These are phyloP conservation scores for Claviceps digitariae DNA, from an alignment of 2,329 filamentous ascomycete genomes.

Conservation along the genomic window DNA sequence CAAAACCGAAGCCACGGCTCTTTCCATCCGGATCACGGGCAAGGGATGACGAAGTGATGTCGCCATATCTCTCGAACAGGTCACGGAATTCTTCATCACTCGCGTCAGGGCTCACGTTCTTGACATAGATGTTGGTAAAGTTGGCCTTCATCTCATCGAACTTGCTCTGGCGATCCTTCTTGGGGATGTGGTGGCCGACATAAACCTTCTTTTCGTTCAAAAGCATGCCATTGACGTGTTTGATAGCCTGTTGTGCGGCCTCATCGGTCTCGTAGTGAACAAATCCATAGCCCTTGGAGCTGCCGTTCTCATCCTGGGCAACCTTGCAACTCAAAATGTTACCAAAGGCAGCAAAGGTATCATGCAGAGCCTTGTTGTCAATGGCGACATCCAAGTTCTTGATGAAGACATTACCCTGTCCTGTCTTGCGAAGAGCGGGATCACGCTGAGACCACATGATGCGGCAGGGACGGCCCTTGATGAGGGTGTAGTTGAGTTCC, in stretches of 20 bases:
- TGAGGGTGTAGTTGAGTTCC: constrained; percentile 98
- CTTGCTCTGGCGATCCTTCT: constrained; percentile 99
- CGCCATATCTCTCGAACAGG: constrained; percentile 82
- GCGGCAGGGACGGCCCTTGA: constrained; percentile 97
- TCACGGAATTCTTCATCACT: constrained; percentile 90
- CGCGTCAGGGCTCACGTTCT: constrained; percentile 80
- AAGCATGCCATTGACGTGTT: constrained; percentile 99
- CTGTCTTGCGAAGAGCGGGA: constrained; percentile 96
- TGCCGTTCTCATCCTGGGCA: constrained; percentile 89
- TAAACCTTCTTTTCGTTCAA: constrained; percentile 99
- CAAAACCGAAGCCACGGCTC: constrained; percentile 90
- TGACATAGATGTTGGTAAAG: constrained; percentile 99
- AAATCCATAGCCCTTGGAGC: constrained; percentile 98
- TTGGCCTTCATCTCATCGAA: constrained; percentile 99
- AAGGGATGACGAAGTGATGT: constrained; percentile 90
- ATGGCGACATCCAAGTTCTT: constrained; percentile 99
- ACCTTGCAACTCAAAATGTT: constrained; percentile 99
- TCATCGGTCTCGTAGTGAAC: constrained; percentile 99
- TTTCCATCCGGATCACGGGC: constrained; percentile 82
- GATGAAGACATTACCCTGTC: constrained; percentile 99
- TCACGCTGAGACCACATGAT: constrained; percentile 99
- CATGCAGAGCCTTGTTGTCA: constrained; percentile 99
- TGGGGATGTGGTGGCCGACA: constrained; percentile 97
- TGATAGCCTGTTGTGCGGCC: constrained; percentile 92
- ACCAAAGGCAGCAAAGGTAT: constrained; percentile 96